Percentiles rank a stretch among this genome's conserved stretches.
Evolutionary conservation across 179 eudicot genomes (phyloP).

Genomic region (Amaranthus tricolor): DNA sequence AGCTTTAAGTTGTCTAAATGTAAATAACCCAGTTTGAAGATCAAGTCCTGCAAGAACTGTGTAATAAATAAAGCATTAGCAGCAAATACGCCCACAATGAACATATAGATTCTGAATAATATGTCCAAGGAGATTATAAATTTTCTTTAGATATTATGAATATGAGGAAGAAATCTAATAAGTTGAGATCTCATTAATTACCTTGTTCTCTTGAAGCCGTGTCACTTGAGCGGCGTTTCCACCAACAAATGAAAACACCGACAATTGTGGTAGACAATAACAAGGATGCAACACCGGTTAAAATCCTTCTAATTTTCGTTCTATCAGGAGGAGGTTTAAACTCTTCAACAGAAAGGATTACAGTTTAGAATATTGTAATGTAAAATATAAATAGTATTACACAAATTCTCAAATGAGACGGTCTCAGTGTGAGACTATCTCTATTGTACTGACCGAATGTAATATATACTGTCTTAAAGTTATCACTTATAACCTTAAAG

Average conservation of each 20-base stretch:
- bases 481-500: too few species aligned
- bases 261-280: constrained; percentile 25
- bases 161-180: background rate
- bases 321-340: constrained; percentile 37
- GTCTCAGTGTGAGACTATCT: too few species aligned
- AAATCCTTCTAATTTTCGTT: constrained; percentile 19
- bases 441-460: too few species aligned
- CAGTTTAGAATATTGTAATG: background rate
- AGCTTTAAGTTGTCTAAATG: constrained; percentile 58
- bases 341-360: constrained; percentile 23
- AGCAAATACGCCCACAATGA: background rate
- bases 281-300: constrained; percentile 21
- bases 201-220: constrained; percentile 35
- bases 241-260: constrained; percentile 18
- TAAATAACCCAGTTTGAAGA: constrained; percentile 55
- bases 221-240: constrained; percentile 23
- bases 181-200: constrained; percentile 12
- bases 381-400: background rate
- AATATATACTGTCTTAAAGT: too few species aligned
- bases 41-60: constrained; percentile 45
- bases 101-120: background rate
- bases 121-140: background rate
- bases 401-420: too few species aligned
- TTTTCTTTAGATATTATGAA: background rate
- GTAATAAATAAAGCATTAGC: constrained; percentile 12